Evolutionary conservation across 179 eudicot genomes (phyloP).

Genomic region (Heliamphora pulchella): DNA sequence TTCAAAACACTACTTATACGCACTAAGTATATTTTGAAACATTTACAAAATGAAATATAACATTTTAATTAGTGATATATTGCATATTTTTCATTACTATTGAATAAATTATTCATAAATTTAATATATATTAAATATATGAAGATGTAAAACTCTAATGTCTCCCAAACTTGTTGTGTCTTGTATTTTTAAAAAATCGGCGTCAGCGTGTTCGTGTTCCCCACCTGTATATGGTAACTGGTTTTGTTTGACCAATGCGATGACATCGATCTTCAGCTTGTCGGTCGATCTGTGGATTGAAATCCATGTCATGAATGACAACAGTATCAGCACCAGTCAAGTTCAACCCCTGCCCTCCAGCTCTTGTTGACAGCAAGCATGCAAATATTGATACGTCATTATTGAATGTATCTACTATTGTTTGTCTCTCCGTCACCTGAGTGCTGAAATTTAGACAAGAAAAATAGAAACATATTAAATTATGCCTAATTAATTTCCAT

Average conservation of each 20-base stretch:
- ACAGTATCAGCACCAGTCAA: constrained; percentile 94
- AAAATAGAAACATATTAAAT: neutral
- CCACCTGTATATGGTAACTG: constrained; percentile 81
- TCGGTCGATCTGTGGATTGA: constrained; percentile 94
- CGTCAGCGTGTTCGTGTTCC: too few species aligned
- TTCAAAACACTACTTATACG: too few species aligned
- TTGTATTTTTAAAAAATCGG: too few species aligned
- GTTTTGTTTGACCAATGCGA: constrained; percentile 92
- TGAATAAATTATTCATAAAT: too few species aligned
- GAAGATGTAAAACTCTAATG: too few species aligned
- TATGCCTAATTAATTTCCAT: neutral
- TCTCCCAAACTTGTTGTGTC: too few species aligned
- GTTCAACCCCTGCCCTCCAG: constrained; percentile 97
- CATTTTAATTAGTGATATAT: too few species aligned
- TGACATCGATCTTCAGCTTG: constrained; percentile 98
- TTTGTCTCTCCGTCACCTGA: constrained; percentile 85
- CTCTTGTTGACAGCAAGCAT: constrained; percentile 93
- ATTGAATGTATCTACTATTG: constrained; percentile 78
- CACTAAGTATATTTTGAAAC: too few species aligned
- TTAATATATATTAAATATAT: too few species aligned
- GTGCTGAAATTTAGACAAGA: constrained; percentile 46
- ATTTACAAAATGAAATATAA: too few species aligned
- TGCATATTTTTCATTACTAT: too few species aligned
- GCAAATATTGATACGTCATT: constrained; percentile 75
- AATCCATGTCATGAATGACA: constrained; percentile 95